Evolutionary conservation across 768 basidiomycete species (phyloP), one percentile per base, ranked within the genome.

Genomic region (Agrocybe pediades): DNA sequence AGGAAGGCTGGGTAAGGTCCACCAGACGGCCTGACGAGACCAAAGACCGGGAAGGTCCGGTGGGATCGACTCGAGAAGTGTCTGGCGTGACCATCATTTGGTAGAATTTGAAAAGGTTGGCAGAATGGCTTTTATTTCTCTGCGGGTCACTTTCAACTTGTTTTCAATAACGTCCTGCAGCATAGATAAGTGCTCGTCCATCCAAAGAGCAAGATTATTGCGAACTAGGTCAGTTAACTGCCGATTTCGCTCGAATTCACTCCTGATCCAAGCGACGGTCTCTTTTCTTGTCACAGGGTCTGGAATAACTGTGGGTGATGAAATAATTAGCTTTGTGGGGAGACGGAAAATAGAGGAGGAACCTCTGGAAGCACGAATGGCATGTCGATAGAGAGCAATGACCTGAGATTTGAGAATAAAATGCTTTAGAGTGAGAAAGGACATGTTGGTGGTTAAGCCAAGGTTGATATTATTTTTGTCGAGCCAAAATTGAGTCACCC

Each of bases 291-390:
- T 76, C 53, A 65, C 64, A 48, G 75, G 76, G 70, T 91, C 80
- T 29, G 82, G 82, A 46, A 92, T 85, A 39, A 67, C 90, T 91
- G 25, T 29, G 30, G 25, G 29, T 30, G 36, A 40, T 49, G 46
- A 41, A 55, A 50, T 41, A 25, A 50, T 40, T 26, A 46, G 46
- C 15, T 27, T 23, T 19, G n/a, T 26, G 24, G 26, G 43, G 56
- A 55, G 13, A 47, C 45, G 21, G 29, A n/a, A n/a, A n/a, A n/a
- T n/a, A 51, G 51, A 57, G 46, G 25, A 62, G 69, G 57, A 63
- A 89, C 90, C 76, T 76, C 79, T 77, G 7, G 87, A 84, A 11
- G 87, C 84, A 46, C 89, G 84, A 59, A 90, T 77, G n/a, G 82
- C 80, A 49, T 74, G 67, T 52, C 88, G 82, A 69, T 90, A 92